Evolutionary conservation across 208 protist genomes (phyloP).

Genomic region (Leishmania martiniquensis): DNA sequence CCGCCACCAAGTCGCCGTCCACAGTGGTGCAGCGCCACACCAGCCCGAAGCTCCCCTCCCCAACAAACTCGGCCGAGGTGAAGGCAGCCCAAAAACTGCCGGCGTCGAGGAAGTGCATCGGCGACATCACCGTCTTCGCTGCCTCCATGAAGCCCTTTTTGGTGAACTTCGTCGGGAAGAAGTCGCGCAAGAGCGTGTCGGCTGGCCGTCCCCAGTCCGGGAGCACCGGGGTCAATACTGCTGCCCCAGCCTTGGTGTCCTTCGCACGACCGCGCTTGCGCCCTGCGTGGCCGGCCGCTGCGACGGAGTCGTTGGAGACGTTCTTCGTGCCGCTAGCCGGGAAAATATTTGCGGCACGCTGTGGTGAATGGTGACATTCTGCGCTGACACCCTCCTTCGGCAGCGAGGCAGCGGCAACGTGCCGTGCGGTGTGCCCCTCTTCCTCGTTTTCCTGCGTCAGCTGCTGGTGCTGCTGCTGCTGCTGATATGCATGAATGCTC

Average conservation of each 20-base stretch:
- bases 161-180: conserved; percentile 58
- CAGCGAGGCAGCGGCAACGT: not conserved
- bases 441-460: conserved; percentile 7
- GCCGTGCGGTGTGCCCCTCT: not conserved
- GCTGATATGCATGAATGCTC: conserved; percentile 38
- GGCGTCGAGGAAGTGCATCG: conserved; percentile 53
- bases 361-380: not conserved
- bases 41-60: conserved; percentile 89
- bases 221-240: not conserved
- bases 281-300: not conserved
- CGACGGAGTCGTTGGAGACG: not conserved
- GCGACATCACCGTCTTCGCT: conserved; percentile 51
- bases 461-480: conserved; percentile 23
- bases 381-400: not conserved
- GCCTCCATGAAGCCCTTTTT: conserved; percentile 59
- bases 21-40: conserved; percentile 80
- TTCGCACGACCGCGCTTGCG: conserved; percentile 3
- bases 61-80: conserved; percentile 60
- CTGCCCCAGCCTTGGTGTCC: not conserved
- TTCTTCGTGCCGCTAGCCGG: not conserved
- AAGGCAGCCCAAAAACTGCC: conserved; percentile 86
- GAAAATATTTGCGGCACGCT: not conserved
- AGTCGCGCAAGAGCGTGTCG: conserved; percentile 41
- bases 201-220: conserved; percentile 32
- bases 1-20: conserved; percentile 79